phyloP scores from a whole-genome alignment of 495 filamentous ascomycete genomes.

The Lentithecium fluviatile region DNA sequence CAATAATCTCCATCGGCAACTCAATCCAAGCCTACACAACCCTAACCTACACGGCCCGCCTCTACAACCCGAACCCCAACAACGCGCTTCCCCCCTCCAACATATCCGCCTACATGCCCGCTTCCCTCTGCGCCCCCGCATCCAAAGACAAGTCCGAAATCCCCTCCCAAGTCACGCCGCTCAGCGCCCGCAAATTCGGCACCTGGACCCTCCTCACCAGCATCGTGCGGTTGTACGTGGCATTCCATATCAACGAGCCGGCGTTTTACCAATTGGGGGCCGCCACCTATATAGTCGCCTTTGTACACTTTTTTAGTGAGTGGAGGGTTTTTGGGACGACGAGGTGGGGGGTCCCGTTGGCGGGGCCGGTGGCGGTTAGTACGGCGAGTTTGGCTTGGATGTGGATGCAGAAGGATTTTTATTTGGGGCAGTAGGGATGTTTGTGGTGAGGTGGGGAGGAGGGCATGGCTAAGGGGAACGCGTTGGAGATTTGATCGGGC shows the following conservation, averaged over 20 bases:
- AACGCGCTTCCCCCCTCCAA: constrained; percentile 45
- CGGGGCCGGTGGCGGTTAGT: constrained; percentile 71
- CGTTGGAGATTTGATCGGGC: too few species aligned
- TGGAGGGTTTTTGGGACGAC: constrained; percentile 73
- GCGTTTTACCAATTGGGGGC: constrained; percentile 73
- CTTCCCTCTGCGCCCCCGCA: constrained; percentile 41
- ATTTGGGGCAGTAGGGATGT: constrained; percentile 45
- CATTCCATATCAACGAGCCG: constrained; percentile 74
- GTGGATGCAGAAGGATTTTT: constrained; percentile 65
- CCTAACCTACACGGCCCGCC: constrained; percentile 66
- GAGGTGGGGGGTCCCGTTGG: constrained; percentile 63
- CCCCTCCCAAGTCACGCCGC: constrained; percentile 56
- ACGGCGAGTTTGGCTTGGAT: constrained; percentile 77
- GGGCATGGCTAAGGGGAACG: too few species aligned
- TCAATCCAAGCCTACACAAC: constrained; percentile 76
- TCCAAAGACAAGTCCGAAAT: constrained; percentile 28
- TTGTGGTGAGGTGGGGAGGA: too few species aligned
- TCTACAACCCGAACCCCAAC: constrained; percentile 59
- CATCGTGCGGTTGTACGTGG: constrained; percentile 77
- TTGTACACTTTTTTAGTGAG: constrained; percentile 78
- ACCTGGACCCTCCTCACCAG: constrained; percentile 82
- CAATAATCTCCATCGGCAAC: constrained; percentile 75
- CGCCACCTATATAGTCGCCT: constrained; percentile 77
- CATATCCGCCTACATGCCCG: constrained; percentile 43
- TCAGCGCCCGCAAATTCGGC: constrained; percentile 82